Base-by-base conservation (phyloP, 192 early-diverging fungal genomes). In the Entomortierella beljakovae region DNA sequence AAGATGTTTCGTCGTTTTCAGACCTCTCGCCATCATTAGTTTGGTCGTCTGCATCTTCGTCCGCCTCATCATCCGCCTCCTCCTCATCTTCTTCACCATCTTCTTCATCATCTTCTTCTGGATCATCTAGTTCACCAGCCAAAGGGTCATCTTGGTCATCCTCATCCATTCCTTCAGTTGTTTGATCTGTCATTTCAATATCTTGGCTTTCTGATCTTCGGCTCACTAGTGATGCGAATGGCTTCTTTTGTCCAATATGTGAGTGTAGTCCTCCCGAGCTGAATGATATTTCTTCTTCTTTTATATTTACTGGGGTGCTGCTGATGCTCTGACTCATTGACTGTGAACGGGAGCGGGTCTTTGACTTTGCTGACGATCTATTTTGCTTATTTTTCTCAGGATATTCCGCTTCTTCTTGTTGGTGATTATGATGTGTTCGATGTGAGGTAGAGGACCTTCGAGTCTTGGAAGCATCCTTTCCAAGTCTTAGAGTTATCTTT, bases 41-140 rank as follows among this genome's bases (percentile, higher is more conserved):
- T 28, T 70, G 15, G 13, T 70, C 58, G 0, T 66, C 76, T n/a
- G n/a, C n/a, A n/a, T n/a, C n/a, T n/a, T n/a, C n/a, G n/a, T n/a
- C n/a, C n/a, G n/a, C n/a, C n/a, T n/a, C n/a, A n/a, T 70, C 71
- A 31, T 70, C 72, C 18, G 69, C 71, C 32, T 81, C 55, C 11
- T 81, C 68, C 42, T 68, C 54, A 20, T 80, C 55, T 5, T 71
- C 74, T 0, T 75, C 66, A 9, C 71, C 80, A 4, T 74, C 77
- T 25, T 71, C 74, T 4, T 86, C 69, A 13, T 74, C 60, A 5
- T 72, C 74, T 0, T 76, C 66, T 15, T 81, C 73, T 2, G 82
- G 82, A 33, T 74, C 73, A 8, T 86, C 68, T 5, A 75, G 57
- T n/a, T 80, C 70, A 18, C 70, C 70, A 26, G 50, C 43, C 34